These are phyloP conservation scores for Nigrospora oryzae DNA, from an alignment of 2,329 filamentous ascomycete species.

Conservation along the genomic window DNA sequence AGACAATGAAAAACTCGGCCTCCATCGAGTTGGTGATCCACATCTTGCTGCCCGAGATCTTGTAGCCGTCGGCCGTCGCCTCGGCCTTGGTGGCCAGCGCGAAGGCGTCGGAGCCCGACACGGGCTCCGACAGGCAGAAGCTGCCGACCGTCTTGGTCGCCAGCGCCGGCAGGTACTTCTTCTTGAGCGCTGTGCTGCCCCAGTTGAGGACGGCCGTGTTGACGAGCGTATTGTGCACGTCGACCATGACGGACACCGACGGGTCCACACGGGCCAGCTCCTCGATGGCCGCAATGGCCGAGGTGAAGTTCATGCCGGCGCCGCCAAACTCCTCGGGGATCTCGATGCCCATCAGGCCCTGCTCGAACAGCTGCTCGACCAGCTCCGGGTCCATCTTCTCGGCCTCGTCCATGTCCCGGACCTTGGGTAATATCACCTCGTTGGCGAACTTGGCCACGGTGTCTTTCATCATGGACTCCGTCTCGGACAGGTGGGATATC, in stretches of 20 bases:
- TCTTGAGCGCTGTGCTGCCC: slow-evolving; percentile 67
- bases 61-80: slow-evolving; percentile 76
- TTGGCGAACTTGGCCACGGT: slow-evolving; percentile 84
- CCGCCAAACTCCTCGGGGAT: slow-evolving; percentile 96
- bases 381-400: slow-evolving; percentile 85
- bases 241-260: slow-evolving; percentile 87
- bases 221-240: slow-evolving; percentile 97
- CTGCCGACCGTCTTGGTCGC: slow-evolving; percentile 86
- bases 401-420: slow-evolving; percentile 94
- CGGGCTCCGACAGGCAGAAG: slow-evolving; percentile 88
- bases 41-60: slow-evolving; percentile 92
- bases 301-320: slow-evolving; percentile 97
- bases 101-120: slow-evolving; percentile 91
- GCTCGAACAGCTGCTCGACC: slow-evolving; percentile 92
- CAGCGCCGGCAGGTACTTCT: slow-evolving; percentile 80
- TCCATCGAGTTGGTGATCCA: slow-evolving; percentile 99
- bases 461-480: slow-evolving; percentile 82
- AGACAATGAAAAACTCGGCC: slow-evolving; percentile 92
- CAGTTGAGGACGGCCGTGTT: slow-evolving; percentile 89
- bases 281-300: slow-evolving; percentile 93
- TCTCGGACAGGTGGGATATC: slow-evolving; percentile 86
- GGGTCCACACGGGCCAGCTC: slow-evolving; percentile 92
- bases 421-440: slow-evolving; percentile 82
- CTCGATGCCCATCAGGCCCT: slow-evolving; percentile 94
- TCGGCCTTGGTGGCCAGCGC: slow-evolving; percentile 85